Evolutionary conservation across 352 stramenopile genomes (phyloP).

Genomic region (Phytopythium boreale): DNA sequence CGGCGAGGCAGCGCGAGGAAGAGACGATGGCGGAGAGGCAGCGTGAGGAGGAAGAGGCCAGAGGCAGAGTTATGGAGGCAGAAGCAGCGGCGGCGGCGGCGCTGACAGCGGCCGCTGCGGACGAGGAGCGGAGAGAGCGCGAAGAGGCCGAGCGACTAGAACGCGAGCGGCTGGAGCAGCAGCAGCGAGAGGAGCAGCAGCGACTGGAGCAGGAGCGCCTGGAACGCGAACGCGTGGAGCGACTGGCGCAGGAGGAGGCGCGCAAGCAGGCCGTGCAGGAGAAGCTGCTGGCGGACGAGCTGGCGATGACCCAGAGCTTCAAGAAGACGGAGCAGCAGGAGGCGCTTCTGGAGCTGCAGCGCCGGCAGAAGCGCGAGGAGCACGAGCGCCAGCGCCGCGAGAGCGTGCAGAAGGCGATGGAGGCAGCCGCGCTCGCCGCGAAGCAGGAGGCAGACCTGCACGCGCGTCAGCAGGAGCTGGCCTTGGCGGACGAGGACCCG

Average conservation of each 20-base stretch:
- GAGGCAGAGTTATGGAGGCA: constrained; percentile 18
- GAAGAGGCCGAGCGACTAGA: constrained; percentile 10
- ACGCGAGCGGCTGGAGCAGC: constrained; percentile 21
- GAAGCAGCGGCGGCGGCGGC: constrained; percentile 15
- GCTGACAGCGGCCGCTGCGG: not conserved
- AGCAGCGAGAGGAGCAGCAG: constrained; percentile 30
- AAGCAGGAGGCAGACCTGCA: constrained; percentile 3
- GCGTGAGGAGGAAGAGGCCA: constrained; percentile 11
- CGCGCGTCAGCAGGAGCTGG: not conserved
- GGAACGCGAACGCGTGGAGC: constrained; percentile 3
- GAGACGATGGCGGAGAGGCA: constrained; percentile 9
- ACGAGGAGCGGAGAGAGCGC: constrained; percentile 9
- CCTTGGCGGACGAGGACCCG: not conserved
- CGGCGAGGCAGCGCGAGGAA: constrained; percentile 16
- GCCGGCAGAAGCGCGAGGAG: constrained; percentile 66
- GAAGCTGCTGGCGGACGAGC: constrained; percentile 27
- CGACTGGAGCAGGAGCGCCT: constrained; percentile 22
- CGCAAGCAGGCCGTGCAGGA: constrained; percentile 24
- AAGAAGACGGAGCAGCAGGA: constrained; percentile 31
- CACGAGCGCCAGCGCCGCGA: constrained; percentile 55
- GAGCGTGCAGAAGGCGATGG: constrained; percentile 34
- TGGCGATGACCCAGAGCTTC: constrained; percentile 22
- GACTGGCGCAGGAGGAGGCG: constrained; percentile 12
- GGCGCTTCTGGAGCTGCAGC: constrained; percentile 54
- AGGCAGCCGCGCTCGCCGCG: constrained; percentile 16